Evolutionary conservation across 768 basidiomycete species (phyloP).

Genomic region (Leccinum olivaceopallidum): DNA sequence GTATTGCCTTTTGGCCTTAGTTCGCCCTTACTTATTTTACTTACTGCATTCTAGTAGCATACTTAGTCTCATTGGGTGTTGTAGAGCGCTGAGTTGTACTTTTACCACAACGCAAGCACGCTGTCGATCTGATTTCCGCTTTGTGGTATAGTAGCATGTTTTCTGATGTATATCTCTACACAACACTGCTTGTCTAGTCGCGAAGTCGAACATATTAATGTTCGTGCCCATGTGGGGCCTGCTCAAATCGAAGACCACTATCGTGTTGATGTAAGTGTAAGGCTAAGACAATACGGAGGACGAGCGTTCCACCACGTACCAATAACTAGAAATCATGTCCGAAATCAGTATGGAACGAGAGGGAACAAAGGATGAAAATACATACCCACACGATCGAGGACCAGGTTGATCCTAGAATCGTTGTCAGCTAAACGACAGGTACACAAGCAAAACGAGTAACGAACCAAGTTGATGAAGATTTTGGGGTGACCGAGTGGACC

Average conservation of each 20-base stretch:
- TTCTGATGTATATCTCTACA: constrained; percentile 17
- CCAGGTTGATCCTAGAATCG: constrained; percentile 77
- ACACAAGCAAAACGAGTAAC: constrained; percentile 28
- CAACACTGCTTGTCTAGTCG: background rate
- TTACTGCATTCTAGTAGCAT: constrained; percentile 36
- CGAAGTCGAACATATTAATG: constrained; percentile 25
- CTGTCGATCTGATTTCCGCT: constrained; percentile 12
- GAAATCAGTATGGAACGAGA: constrained; percentile 8
- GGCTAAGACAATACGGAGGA: background rate
- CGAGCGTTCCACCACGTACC: constrained; percentile 36
- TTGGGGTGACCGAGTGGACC: constrained; percentile 97
- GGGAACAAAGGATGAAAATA: constrained; percentile 20
- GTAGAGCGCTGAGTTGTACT: constrained; percentile 36
- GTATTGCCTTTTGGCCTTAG: constrained; percentile 20
- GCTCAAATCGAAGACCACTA: constrained; percentile 90
- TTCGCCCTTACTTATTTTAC: constrained; percentile 30
- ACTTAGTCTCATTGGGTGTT: constrained; percentile 29
- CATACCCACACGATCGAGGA: constrained; percentile 87
- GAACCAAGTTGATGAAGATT: constrained; percentile 92
- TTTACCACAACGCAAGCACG: constrained; percentile 23
- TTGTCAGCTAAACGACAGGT: constrained; percentile 4
- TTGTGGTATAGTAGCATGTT: constrained; percentile 11
- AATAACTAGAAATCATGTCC: constrained; percentile 42
- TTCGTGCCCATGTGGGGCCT: constrained; percentile 66
- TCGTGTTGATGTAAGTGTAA: constrained; percentile 8